Conservation (phyloP, 495 filamentous ascomycete genomes). For the Aspergillus cristatus region DNA sequence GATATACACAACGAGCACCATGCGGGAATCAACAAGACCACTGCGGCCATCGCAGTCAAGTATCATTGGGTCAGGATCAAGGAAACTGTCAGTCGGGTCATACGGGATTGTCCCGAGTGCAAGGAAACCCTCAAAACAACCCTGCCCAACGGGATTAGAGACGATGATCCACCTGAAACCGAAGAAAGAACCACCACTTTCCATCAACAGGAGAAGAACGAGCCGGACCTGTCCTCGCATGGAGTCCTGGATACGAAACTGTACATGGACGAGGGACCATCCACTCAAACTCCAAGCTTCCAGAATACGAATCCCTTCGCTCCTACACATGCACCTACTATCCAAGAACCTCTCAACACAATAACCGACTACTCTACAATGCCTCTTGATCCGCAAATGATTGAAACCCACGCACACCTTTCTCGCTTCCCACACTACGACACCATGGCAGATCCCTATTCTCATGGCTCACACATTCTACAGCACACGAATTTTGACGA, state of each 20-base stretch:
- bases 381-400: conserved; percentile 39
- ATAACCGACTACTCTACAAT: conserved; percentile 32
- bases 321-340: conserved; percentile 15
- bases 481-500: conserved; percentile 29
- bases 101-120: conserved; percentile 85
- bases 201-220: conserved; percentile 1
- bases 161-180: conserved; percentile 19
- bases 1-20: conserved; percentile 68
- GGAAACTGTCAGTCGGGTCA: conserved; percentile 90
- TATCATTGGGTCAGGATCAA: conserved; percentile 99
- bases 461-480: conserved; percentile 20
- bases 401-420: conserved; percentile 32
- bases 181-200: conserved; percentile 11
- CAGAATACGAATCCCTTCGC: conserved; percentile 27
- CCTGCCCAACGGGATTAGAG: conserved; percentile 26
- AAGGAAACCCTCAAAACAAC: conserved; percentile 66
- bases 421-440: conserved; percentile 31
- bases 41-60: conserved; percentile 82
- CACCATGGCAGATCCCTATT: conserved; percentile 25
- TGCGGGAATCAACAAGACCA: conserved; percentile 97
- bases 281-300: conserved; percentile 16
- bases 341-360: conserved; percentile 24
- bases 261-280: conserved; percentile 25
- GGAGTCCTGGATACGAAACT: conserved; percentile 16
- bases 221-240: conserved; percentile 7